A percentile compares a stretch with the other conserved stretches of the same genome.
These are phyloP conservation scores for Kodamaea restingae DNA, from an alignment of 805 yeast species.

Conservation along the genomic window DNA sequence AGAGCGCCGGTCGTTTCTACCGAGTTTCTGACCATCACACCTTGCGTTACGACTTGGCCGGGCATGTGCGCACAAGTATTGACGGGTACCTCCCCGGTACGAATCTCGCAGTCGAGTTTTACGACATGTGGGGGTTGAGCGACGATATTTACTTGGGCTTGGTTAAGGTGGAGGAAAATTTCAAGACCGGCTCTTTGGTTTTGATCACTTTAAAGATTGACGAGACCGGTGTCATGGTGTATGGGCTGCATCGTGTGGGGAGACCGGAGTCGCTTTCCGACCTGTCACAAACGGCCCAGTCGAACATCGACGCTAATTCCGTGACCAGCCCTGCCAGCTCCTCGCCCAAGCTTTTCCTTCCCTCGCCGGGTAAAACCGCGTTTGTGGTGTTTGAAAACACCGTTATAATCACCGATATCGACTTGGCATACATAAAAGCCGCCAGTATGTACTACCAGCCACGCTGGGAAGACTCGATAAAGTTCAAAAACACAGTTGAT, in stretches of 20 bases:
- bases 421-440: constrained; percentile 25
- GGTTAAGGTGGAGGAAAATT: constrained; percentile 18
- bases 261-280: too few relatives aligned
- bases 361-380: constrained; percentile 56
- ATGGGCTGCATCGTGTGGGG: constrained; percentile 70
- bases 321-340: too few relatives aligned
- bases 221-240: constrained; percentile 47
- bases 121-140: constrained; percentile 54
- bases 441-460: constrained; percentile 32
- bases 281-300: too few relatives aligned
- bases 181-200: constrained; percentile 31
- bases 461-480: constrained; percentile 80
- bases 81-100: constrained; percentile 47
- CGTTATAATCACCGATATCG: constrained; percentile 62
- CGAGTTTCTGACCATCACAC: constrained; percentile 13
- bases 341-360: constrained; percentile 34
- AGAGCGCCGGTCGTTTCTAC: constrained; percentile 31
- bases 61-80: constrained; percentile 26
- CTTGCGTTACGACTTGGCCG: constrained; percentile 23
- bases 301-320: too few relatives aligned
- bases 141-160: constrained; percentile 43
- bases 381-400: constrained; percentile 54
- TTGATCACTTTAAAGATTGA: constrained; percentile 53
- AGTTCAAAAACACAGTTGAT: constrained; percentile 48
- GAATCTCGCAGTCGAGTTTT: constrained; percentile 45